phyloP scores from a whole-genome alignment of 208 protist species.

The Leishmania gerbilli region DNA sequence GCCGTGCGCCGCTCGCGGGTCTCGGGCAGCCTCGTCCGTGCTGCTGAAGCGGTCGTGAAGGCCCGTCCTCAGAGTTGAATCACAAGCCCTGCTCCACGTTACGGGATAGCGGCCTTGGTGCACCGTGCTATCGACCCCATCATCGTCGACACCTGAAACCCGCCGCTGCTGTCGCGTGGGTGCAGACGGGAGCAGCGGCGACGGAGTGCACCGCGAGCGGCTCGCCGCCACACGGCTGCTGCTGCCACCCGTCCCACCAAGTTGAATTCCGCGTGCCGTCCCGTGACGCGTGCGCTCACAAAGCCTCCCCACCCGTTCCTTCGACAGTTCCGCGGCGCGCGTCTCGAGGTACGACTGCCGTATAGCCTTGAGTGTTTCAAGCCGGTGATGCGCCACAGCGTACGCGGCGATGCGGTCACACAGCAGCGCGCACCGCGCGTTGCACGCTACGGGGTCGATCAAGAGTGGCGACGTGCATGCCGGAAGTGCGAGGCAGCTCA shows the following conservation, averaged over 20 bases:
- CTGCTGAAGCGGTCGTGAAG: background rate
- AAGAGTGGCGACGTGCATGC: constrained; percentile 58
- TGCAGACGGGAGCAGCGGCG: background rate
- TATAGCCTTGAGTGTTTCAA: constrained; percentile 47
- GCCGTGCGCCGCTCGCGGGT: background rate
- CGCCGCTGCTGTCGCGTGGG: background rate
- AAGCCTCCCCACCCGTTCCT: constrained; percentile 28
- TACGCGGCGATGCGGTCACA: constrained; percentile 64
- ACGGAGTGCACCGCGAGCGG: background rate
- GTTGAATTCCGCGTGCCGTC: background rate
- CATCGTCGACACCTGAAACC: background rate
- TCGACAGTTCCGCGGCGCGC: constrained; percentile 30
- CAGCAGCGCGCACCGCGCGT: constrained; percentile 58
- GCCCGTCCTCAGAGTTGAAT: background rate
- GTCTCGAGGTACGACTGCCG: constrained; percentile 27
- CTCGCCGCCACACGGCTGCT: background rate
- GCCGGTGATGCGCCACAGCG: constrained; percentile 42
- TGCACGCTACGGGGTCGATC: constrained; percentile 49
- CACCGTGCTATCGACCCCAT: background rate
- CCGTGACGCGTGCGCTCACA: constrained; percentile 1
- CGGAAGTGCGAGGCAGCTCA: constrained; percentile 20
- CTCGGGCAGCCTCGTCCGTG: background rate
- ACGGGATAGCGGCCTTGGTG: background rate
- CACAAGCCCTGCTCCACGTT: background rate
- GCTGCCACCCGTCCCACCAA: background rate